Evolutionary conservation across 805 yeast species (phyloP).

Genomic region (Schwanniomyces polymorphus): DNA sequence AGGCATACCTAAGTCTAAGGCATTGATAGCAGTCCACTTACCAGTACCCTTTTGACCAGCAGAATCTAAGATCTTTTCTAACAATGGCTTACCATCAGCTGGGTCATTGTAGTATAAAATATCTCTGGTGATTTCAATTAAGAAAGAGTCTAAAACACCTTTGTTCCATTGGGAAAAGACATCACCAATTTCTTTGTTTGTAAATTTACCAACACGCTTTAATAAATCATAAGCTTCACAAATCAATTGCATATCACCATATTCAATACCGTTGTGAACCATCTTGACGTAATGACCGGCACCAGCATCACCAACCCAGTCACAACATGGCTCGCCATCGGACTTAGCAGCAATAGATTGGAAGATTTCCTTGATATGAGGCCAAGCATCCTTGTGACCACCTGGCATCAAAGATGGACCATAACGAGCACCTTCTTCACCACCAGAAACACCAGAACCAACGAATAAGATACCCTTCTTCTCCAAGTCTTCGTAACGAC

Average conservation of each 20-base stretch:
- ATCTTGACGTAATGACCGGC: slow-evolving; percentile 98
- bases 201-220: slow-evolving; percentile 90
- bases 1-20: slow-evolving; percentile 97
- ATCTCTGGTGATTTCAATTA: slow-evolving; percentile 95
- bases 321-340: slow-evolving; percentile 99
- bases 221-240: slow-evolving; percentile 96
- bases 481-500: slow-evolving; percentile 87
- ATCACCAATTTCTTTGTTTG: slow-evolving; percentile 89
- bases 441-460: slow-evolving; percentile 99
- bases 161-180: slow-evolving; percentile 93
- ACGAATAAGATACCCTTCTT: slow-evolving; percentile 86
- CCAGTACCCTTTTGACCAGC: slow-evolving; percentile 99
- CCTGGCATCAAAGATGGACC: slow-evolving; percentile 99
- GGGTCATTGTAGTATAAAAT: slow-evolving; percentile 84
- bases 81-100: slow-evolving; percentile 85
- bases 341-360: slow-evolving; percentile 94
- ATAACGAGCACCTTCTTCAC: slow-evolving; percentile 99
- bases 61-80: slow-evolving; percentile 93
- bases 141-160: slow-evolving; percentile 96
- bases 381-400: slow-evolving; percentile 98
- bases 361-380: slow-evolving; percentile 94
- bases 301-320: slow-evolving; percentile 99
- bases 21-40: slow-evolving; percentile 99
- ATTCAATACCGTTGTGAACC: slow-evolving; percentile 99
- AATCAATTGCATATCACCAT: slow-evolving; percentile 99